Conservation (phyloP, 805 yeast species). For the Sungouiozyma intestinalis region DNA sequence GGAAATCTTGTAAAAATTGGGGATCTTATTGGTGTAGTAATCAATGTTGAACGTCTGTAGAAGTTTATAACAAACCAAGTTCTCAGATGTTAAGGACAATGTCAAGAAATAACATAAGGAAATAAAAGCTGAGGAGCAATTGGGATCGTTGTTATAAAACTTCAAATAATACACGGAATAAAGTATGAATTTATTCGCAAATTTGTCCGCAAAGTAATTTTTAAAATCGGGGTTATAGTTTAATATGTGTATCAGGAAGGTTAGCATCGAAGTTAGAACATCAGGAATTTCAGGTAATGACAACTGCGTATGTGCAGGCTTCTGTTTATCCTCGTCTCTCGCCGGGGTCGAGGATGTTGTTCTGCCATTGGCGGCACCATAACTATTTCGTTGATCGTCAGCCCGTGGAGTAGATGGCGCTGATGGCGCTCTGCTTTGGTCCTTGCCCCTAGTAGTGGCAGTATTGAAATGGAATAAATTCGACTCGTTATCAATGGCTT, state of each 20-base stretch:
- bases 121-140: conserved; percentile 28
- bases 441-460: background rate
- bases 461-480: conserved; percentile 24
- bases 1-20: conserved; percentile 38
- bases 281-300: conserved; percentile 31
- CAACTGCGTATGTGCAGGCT: background rate
- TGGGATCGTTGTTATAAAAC: conserved; percentile 27
- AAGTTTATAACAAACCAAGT: conserved; percentile 30
- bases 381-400: conserved; percentile 4
- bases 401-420: background rate
- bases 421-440: conserved; percentile 1
- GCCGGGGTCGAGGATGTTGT: background rate
- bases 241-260: conserved; percentile 64
- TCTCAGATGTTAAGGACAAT: conserved; percentile 38
- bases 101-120: conserved; percentile 43
- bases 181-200: conserved; percentile 44
- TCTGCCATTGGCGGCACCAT: conserved; percentile 1
- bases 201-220: conserved; percentile 34
- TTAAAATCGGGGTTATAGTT: conserved; percentile 60
- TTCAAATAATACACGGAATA: conserved; percentile 47
- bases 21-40: conserved; percentile 40
- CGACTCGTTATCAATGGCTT: conserved; percentile 30
- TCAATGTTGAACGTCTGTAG: conserved; percentile 36
- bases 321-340: background rate
- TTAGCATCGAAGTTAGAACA: conserved; percentile 49